Evolutionary conservation across 805 yeast genomes (phyloP), one percentile per base, ranked within the genome.

Genomic region (Wickerhamiella parazyma): DNA sequence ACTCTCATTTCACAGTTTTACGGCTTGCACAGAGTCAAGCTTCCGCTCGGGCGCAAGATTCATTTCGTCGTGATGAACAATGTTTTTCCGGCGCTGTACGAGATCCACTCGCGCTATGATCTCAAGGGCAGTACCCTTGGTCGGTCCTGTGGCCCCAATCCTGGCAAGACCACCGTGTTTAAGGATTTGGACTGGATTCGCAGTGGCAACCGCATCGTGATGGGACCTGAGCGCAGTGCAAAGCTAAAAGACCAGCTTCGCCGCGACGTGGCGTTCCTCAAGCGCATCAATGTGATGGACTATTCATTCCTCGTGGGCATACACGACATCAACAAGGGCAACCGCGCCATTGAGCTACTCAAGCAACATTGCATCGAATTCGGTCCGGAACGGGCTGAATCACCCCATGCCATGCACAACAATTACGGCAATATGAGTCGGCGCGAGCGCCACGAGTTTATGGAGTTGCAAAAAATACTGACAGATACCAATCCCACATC

Each of bases 11-110:
- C 94, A n/a, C 98, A 91, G 63, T 86, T 89, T 61, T 91, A 91
- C 63, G 99, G 99, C 0, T 68, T 91, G 42, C 97, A 91, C 59
- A 68, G 99, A 47, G 78, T 91, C 40, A 86, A 89, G 60, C 78
- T 89, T 75, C 95, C 95, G 7, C 71, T 78, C 36, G 70, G 72
- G 3, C 71, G 86, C 44, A 87, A 83, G 58, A 83, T 91, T 33
- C 94, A 91, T 62, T 89, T 91, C 53, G 69, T 91, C 44, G 95
- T 91, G 26, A 91, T 91, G 98, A 91, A 91, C 67, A 91, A 91
- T 57, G 70, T 91, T 39, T 91, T 93, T 63, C 97, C 99, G 0
- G 94, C 96, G 6, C 84, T 83, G 55, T 69, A 86, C 39, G 91
- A 82, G 49, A 78, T 89, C 44, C 94, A 86, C 59, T 65, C 72